These are phyloP conservation scores for Aspergillus fumigatus DNA, from an alignment of 2,329 filamentous ascomycete species.

Conservation along the genomic window DNA sequence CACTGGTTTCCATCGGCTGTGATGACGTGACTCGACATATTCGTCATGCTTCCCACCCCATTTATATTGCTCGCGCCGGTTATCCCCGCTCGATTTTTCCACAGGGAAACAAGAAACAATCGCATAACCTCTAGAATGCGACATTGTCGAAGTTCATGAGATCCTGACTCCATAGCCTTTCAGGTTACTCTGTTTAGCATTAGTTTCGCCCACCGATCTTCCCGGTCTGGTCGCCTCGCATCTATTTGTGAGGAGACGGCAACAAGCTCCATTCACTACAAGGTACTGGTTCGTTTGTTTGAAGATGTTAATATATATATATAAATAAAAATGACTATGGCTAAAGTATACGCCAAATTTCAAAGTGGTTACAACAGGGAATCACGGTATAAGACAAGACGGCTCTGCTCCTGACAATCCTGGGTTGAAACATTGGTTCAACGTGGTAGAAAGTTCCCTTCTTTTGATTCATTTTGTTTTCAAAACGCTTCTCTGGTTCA, in stretches of 20 bases:
- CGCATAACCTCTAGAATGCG: no score
- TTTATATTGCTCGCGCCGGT: not conserved
- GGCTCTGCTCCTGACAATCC: not conserved
- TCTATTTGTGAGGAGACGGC: not conserved
- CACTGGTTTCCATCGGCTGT: not conserved
- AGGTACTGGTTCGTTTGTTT: not conserved
- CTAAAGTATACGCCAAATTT: constrained; percentile 5
- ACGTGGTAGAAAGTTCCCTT: not conserved
- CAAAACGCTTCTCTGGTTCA: not conserved
- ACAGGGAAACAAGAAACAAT: not conserved
- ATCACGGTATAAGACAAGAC: constrained; percentile 12
- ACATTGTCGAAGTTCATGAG: no score
- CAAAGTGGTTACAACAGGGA: constrained; percentile 13
- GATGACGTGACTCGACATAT: not conserved
- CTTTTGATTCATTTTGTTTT: constrained; percentile 1
- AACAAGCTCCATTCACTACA: not conserved
- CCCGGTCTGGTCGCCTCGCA: no score
- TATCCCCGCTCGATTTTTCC: not conserved
- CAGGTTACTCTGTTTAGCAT: no score
- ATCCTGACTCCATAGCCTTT: no score
- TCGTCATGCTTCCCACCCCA: not conserved
- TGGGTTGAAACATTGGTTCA: not conserved
- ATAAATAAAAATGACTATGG: constrained; percentile 7
- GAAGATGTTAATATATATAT: constrained; percentile 1
- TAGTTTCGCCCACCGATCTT: no score